Evolutionary conservation across 2,329 filamentous ascomycete genomes (phyloP).

Genomic region (Botrytis sinoallii): DNA sequence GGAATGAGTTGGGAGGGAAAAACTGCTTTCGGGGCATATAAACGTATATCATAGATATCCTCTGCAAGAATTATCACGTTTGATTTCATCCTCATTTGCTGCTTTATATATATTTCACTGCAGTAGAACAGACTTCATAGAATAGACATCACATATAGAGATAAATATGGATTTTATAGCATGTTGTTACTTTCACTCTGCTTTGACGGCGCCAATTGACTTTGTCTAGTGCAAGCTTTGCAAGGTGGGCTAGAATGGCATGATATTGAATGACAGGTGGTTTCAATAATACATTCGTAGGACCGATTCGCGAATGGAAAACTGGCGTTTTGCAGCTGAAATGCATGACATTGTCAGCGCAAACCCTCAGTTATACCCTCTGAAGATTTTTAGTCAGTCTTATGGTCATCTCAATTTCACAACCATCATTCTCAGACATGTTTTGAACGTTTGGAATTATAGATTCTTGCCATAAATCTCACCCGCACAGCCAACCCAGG

Average conservation of each 20-base stretch:
- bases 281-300: not conserved
- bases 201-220: not conserved
- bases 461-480: not conserved
- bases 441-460: not conserved
- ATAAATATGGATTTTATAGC: not conserved
- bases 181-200: not conserved
- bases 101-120: not conserved
- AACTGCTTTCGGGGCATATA: not conserved
- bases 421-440: not conserved
- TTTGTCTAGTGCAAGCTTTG: not conserved
- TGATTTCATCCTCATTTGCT: not conserved
- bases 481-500: no score
- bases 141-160: not conserved
- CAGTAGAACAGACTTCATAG: not conserved
- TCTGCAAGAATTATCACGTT: not conserved
- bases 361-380: not conserved
- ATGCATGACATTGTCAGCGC: not conserved
- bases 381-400: not conserved
- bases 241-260: not conserved
- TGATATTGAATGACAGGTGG: not conserved
- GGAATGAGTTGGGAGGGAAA: not conserved
- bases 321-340: not conserved
- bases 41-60: not conserved
- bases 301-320: not conserved
- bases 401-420: not conserved